These are phyloP conservation scores for Juncus effusus DNA, from an alignment of 176 grass and related monocot genomes.

Conservation along the genomic window DNA sequence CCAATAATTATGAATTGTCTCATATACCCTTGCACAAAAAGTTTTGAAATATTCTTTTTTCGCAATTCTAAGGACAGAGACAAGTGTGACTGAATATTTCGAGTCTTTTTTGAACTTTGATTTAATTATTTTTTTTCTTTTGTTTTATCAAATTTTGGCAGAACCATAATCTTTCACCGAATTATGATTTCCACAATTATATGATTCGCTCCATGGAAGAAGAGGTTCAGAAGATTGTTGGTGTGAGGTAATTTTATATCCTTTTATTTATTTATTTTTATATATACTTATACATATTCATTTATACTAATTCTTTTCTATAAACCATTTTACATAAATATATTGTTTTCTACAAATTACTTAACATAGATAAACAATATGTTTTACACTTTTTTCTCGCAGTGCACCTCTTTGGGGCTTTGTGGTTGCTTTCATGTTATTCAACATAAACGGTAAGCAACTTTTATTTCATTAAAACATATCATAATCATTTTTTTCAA, in stretches of 20 bases:
- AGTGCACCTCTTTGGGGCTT: slow-evolving; percentile 93
- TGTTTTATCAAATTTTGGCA: slow-evolving; percentile 43
- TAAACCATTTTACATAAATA: no score
- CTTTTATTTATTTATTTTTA: slow-evolving; percentile 5
- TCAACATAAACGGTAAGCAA: slow-evolving; percentile 71
- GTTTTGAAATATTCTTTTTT: no score
- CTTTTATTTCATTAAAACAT: slow-evolving; percentile 7
- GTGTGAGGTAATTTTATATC: slow-evolving; percentile 63
- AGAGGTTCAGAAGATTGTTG: slow-evolving; percentile 92
- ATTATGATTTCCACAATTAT: slow-evolving; percentile 90
- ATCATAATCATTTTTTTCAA: slow-evolving; percentile 7
- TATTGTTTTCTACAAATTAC: background rate
- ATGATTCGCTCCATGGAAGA: slow-evolving; percentile 99
- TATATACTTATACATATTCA: background rate
- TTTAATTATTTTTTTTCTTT: background rate
- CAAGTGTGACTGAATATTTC: no score
- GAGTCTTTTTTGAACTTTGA: no score
- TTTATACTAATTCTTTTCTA: background rate
- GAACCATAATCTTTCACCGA: slow-evolving; percentile 73
- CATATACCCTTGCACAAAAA: no score
- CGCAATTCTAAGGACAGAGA: no score
- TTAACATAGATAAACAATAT: background rate
- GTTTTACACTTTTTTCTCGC: slow-evolving; percentile 28
- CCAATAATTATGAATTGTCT: no score
- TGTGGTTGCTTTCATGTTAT: slow-evolving; percentile 92